Evolutionary conservation across 805 yeast species (phyloP).

Genomic region (Spencermartinsiella europaea): DNA sequence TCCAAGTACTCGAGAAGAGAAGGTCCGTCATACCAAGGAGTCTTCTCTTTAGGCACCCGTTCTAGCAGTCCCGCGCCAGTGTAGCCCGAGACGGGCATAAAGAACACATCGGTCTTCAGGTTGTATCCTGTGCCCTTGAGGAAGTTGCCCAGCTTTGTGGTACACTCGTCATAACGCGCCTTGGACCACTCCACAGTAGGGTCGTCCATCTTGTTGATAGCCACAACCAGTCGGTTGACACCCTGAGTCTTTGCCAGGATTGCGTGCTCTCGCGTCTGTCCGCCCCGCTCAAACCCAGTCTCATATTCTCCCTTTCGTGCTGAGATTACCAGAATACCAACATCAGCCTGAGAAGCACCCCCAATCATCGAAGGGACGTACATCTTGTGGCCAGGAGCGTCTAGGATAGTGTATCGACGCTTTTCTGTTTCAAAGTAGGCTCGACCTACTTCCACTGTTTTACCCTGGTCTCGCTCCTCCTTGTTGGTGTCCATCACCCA

Average conservation of each 20-base stretch:
- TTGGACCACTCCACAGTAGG: slow-evolving; percentile 94
- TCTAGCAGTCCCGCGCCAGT: slow-evolving; percentile 97
- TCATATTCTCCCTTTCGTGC: slow-evolving; percentile 99
- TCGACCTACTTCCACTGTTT: slow-evolving; percentile 98
- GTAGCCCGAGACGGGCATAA: slow-evolving; percentile 98
- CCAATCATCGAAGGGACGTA: slow-evolving; percentile 99
- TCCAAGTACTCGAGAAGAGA: slow-evolving; percentile 87
- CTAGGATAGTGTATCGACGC: slow-evolving; percentile 95
- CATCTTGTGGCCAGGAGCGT: slow-evolving; percentile 99
- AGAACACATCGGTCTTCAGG: slow-evolving; percentile 73
- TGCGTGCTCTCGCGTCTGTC: slow-evolving; percentile 98
- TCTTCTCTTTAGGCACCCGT: slow-evolving; percentile 59
- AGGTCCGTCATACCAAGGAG: slow-evolving; percentile 96
- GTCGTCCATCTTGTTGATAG: slow-evolving; percentile 98
- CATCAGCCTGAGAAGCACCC: slow-evolving; percentile 99
- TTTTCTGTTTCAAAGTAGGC: slow-evolving; percentile 97
- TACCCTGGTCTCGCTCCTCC: slow-evolving; percentile 98
- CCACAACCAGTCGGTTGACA: slow-evolving; percentile 88
- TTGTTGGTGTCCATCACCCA: slow-evolving; percentile 99
- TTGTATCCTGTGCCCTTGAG: slow-evolving; percentile 79
- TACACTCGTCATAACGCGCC: slow-evolving; percentile 95
- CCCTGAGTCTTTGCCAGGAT: slow-evolving; percentile 97
- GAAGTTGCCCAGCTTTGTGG: slow-evolving; percentile 67
- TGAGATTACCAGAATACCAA: slow-evolving; percentile 92
- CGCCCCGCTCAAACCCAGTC: slow-evolving; percentile 98